Evolutionary conservation across 148 eudicot genomes (phyloP), one percentile per base, ranked within the genome.

Genomic region (Drosera capensis): DNA sequence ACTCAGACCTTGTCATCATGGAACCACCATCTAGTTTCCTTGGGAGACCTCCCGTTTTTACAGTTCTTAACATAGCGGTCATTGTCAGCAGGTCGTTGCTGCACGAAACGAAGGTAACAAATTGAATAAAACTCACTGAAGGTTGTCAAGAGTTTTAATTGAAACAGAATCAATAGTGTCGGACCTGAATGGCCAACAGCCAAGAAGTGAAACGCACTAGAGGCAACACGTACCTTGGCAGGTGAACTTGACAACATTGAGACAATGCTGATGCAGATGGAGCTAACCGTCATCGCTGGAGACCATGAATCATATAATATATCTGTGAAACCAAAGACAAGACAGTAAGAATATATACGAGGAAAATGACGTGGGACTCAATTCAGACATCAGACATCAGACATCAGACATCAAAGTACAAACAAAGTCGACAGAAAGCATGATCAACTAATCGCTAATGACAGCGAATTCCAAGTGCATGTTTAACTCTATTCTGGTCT

Each of bases 1-100:
- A 25, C 13, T 24, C 43, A 69, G 29, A 70, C 67, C 48, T 77
- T 80, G 54, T 80, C 90, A 14, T 80, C 90, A 64, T 80, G 90
- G 67, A 80, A 80, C 84, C 90, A 75, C 87, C 87, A 79, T 49
- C 82, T 79, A 9, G 82, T 75, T 62, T 79, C 87, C 70, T 79
- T 79, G 7, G 90, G 90, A 49, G 90, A 80, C 59, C 75, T 71
- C 14, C 88, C 87, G 34, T 79, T 79, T 54, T 40, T 73, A 43
- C 90, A 77, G 52, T 73, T 73, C 73, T 68, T 77, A 64, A 80
- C 90, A 14, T 80, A 80, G 11, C 90, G 74, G 42, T 80, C 84
- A 18, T 80, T 77, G 39, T 80, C 90, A 2, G 68, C 71, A 35
- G 90, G 90, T 11, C 78, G 58, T 77, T 80, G 63, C 90, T 80